phyloP scores from a whole-genome alignment of 176 grass and related monocot genomes.

The Triticum turgidum region DNA sequence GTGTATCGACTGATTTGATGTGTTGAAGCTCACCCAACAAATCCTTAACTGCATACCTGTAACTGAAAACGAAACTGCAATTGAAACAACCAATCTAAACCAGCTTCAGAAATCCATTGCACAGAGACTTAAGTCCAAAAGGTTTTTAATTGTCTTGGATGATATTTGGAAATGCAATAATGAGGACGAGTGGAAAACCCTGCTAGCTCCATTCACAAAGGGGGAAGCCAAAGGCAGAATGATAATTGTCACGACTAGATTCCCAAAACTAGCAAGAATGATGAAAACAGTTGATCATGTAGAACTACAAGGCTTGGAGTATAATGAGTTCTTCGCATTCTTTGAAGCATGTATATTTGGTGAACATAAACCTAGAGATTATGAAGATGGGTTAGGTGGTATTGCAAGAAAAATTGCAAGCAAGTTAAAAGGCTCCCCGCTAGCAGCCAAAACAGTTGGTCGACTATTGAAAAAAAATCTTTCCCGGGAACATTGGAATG shows the following conservation, averaged over 20 bases:
- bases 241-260: neutral
- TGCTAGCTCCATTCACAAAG: neutral
- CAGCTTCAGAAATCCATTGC: neutral
- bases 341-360: neutral
- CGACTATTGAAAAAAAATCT: neutral
- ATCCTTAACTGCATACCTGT: neutral
- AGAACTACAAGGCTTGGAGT: neutral
- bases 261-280: neutral
- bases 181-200: neutral
- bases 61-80: neutral
- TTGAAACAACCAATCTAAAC: neutral
- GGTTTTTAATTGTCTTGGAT: neutral
- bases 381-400: neutral
- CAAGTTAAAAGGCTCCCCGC: neutral
- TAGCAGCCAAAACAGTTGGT: neutral
- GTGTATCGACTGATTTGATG: neutral
- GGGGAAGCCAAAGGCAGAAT: neutral
- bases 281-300: neutral
- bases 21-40: neutral
- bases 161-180: neutral
- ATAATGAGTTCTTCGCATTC: neutral
- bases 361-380: neutral
- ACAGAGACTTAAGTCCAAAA: neutral
- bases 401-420: neutral
- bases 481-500: neutral